These are phyloP conservation scores for Rhodocollybia butyracea DNA, from an alignment of 768 basidiomycete genomes.

Conservation along the genomic window DNA sequence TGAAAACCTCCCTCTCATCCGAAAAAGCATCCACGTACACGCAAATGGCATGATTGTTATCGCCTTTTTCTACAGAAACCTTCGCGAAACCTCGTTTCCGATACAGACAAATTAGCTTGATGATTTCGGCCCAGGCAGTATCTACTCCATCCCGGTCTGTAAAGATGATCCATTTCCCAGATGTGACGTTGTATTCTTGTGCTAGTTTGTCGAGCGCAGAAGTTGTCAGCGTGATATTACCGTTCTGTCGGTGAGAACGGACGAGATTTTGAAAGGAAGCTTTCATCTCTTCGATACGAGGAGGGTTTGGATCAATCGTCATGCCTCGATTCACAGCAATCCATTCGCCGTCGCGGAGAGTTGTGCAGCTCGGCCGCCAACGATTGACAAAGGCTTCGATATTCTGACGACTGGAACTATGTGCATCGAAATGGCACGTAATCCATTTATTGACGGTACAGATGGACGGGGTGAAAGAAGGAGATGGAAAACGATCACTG, in stretches of 20 bases:
- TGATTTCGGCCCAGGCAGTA: constrained; percentile 31
- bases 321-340: constrained; percentile 28
- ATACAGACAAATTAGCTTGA: constrained; percentile 24
- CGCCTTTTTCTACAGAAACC: constrained; percentile 31
- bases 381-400: constrained; percentile 27
- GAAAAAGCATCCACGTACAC: constrained; percentile 21
- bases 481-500: too few relatives aligned
- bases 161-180: constrained; percentile 40
- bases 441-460: not conserved
- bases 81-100: constrained; percentile 27
- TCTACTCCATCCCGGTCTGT: constrained; percentile 27
- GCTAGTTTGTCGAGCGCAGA: constrained; percentile 31
- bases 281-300: constrained; percentile 12
- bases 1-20: constrained; percentile 23
- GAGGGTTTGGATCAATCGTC: not conserved
- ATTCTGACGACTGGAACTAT: constrained; percentile 19
- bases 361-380: constrained; percentile 38
- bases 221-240: constrained; percentile 18
- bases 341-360: constrained; percentile 28
- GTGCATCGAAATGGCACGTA: constrained; percentile 12
- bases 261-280: constrained; percentile 19
- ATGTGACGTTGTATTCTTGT: constrained; percentile 24
- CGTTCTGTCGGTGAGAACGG: constrained; percentile 14
- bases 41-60: constrained; percentile 28
- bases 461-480: not conserved